A percentile compares a stretch with the other conserved stretches of the same genome.
phyloP scores from a whole-genome alignment of 208 protist genomes.

The Acanthamoeba castellanii region DNA sequence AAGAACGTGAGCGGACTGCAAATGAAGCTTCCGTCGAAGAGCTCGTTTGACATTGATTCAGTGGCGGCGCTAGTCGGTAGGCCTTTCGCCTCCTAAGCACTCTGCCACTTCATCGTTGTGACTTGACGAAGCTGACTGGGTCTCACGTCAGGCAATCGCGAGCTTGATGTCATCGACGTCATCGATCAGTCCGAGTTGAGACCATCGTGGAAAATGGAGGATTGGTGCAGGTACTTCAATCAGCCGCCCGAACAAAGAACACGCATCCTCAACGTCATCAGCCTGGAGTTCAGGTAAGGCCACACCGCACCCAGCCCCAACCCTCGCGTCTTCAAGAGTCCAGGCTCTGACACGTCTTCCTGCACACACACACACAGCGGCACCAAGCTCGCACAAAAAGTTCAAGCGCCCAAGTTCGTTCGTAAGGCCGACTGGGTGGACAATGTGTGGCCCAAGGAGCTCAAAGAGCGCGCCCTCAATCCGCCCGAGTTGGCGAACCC shows the following conservation, averaged over 20 bases:
- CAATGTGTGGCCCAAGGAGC: conserved; percentile 71
- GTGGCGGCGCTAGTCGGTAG: conserved; percentile 40
- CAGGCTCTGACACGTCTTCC: background rate
- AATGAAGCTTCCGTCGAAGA: background rate
- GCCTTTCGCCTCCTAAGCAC: background rate
- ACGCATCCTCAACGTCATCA: conserved; percentile 81
- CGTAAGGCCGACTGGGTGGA: conserved; percentile 80
- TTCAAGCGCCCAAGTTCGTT: conserved; percentile 77
- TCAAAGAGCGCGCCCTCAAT: conserved; percentile 7
- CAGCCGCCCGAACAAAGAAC: conserved; percentile 27
- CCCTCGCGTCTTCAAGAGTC: background rate
- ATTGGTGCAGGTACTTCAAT: conserved; percentile 79
- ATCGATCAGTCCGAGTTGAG: conserved; percentile 63
- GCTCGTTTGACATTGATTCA: conserved; percentile 12
- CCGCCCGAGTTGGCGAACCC: background rate
- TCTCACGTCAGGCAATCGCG: conserved; percentile 24
- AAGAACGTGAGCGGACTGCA: background rate
- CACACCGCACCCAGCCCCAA: too few relatives aligned
- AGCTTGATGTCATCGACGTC: conserved; percentile 78
- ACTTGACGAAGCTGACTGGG: background rate
- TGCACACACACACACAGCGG: background rate
- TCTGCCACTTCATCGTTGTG: background rate
- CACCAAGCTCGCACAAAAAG: conserved; percentile 59
- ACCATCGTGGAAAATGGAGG: conserved; percentile 55
- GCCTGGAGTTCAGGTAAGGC: conserved; percentile 77